These are phyloP conservation scores for Pichia norvegensis DNA, from an alignment of 1,139 yeast genomes.

Conservation along the genomic window DNA sequence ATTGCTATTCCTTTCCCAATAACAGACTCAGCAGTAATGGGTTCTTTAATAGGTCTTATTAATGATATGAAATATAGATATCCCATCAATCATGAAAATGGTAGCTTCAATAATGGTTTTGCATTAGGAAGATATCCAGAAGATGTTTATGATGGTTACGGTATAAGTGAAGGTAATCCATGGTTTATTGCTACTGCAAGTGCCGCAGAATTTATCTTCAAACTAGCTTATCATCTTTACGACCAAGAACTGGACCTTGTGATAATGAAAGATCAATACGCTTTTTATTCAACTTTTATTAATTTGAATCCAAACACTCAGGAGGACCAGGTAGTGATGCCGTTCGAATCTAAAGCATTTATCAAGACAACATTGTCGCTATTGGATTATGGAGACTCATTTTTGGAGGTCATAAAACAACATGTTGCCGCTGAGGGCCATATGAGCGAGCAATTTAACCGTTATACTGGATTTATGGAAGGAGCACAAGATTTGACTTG, in stretches of 20 bases:
- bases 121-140: slow-evolving; percentile 93
- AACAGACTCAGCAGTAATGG: slow-evolving; percentile 45
- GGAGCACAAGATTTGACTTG: slow-evolving; percentile 88
- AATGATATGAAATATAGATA: slow-evolving; percentile 64
- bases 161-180: slow-evolving; percentile 76
- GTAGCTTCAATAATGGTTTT: slow-evolving; percentile 44
- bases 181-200: slow-evolving; percentile 89
- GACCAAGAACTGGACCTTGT: slow-evolving; percentile 28
- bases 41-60: slow-evolving; percentile 51
- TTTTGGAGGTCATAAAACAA: slow-evolving; percentile 58
- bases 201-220: slow-evolving; percentile 56
- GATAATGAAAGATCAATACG: slow-evolving; percentile 26
- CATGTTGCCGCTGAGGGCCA: slow-evolving; percentile 71
- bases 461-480: slow-evolving; percentile 65
- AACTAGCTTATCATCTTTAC: slow-evolving; percentile 31
- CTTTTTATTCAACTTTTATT: slow-evolving; percentile 19
- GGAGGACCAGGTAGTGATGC: slow-evolving; percentile 26
- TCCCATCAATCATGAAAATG: slow-evolving; percentile 56
- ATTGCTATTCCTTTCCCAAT: slow-evolving; percentile 50
- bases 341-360: slow-evolving; percentile 43
- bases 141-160: slow-evolving; percentile 79
- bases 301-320: slow-evolving; percentile 11
- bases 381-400: slow-evolving; percentile 63
- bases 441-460: slow-evolving; percentile 85
- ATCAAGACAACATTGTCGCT: slow-evolving; percentile 39